These are phyloP conservation scores for Agroathelia rolfsii DNA, from an alignment of 1,284 basidiomycete genomes.

Conservation along the genomic window DNA sequence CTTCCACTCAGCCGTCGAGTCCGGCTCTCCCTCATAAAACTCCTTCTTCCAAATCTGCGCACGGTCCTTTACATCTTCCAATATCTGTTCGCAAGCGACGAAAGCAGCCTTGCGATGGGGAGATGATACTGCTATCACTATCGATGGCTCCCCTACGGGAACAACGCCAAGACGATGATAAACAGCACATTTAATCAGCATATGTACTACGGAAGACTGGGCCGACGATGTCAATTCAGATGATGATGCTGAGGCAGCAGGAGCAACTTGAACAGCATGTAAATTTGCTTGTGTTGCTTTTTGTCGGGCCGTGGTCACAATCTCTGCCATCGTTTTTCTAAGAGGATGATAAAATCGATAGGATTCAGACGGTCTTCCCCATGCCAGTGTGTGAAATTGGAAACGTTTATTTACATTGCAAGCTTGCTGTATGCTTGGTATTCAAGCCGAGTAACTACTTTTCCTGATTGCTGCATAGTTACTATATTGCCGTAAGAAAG, in stretches of 20 bases:
- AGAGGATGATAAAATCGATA: too few relatives aligned
- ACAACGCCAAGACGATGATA: slow-evolving; percentile 77
- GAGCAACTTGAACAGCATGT: too few relatives aligned
- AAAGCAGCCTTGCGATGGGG: slow-evolving; percentile 81
- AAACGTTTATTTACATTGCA: too few relatives aligned
- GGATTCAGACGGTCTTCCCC: too few relatives aligned
- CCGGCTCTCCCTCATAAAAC: slow-evolving; percentile 60
- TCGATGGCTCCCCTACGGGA: slow-evolving; percentile 71
- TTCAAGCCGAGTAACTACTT: slow-evolving; percentile 62
- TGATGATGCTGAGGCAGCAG: too few relatives aligned
- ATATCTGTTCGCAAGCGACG: slow-evolving; percentile 66
- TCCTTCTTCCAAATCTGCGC: slow-evolving; percentile 89
- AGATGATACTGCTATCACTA: slow-evolving; percentile 80
- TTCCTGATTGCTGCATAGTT: slow-evolving; percentile 36
- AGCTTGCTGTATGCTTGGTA: slow-evolving; percentile 79
- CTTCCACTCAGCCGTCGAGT: slow-evolving; percentile 66
- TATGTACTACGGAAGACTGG: too few relatives aligned
- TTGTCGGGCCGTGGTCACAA: slow-evolving; percentile 38
- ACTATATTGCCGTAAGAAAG: slow-evolving; percentile 6
- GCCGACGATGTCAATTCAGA: too few relatives aligned
- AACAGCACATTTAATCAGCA: slow-evolving; percentile 46
- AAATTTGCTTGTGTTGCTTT: too few relatives aligned
- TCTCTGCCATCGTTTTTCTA: slow-evolving; percentile 64
- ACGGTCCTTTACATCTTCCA: slow-evolving; percentile 76
- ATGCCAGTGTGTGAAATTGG: too few relatives aligned